These are phyloP conservation scores for Plantago ovata DNA, from an alignment of 257 asterid genomes.

Conservation along the genomic window DNA sequence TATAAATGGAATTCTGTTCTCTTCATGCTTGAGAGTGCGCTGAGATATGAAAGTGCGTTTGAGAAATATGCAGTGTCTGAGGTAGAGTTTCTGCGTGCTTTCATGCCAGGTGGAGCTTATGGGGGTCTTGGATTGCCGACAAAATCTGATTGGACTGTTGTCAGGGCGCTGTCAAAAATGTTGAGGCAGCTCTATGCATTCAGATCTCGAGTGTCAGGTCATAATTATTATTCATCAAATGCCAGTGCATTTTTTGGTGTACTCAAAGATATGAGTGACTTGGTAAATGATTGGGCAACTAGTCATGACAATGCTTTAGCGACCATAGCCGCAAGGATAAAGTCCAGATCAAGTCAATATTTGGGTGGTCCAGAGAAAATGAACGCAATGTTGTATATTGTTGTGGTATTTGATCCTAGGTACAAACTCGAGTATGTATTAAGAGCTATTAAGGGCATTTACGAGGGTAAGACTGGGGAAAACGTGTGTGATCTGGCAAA, in stretches of 20 bases:
- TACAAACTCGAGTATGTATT: not conserved
- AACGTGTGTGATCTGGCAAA: not conserved
- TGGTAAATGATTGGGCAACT: not conserved
- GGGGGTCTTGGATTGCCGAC: conserved; percentile 1
- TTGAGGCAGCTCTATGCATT: not conserved
- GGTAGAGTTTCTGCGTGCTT: not conserved
- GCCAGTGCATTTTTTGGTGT: not conserved
- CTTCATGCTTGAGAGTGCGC: conserved; percentile 1
- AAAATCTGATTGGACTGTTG: not conserved
- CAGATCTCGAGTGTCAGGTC: not conserved
- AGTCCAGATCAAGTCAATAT: not conserved
- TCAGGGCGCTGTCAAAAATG: not conserved
- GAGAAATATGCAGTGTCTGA: not conserved
- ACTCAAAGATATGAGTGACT: not conserved
- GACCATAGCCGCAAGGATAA: not conserved
- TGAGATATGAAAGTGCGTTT: not conserved
- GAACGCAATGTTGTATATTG: conserved; percentile 11
- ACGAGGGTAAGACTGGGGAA: conserved; percentile 6
- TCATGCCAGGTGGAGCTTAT: not conserved
- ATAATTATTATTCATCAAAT: not conserved
- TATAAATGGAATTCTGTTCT: conserved; percentile 11
- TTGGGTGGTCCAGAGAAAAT: conserved; percentile 7
- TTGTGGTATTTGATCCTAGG: conserved; percentile 1
- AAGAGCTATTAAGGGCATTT: not conserved
- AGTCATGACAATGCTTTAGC: not conserved